Conservation (phyloP, 371 early-diverging fungal species). For the Apophysomyces sp. region DNA sequence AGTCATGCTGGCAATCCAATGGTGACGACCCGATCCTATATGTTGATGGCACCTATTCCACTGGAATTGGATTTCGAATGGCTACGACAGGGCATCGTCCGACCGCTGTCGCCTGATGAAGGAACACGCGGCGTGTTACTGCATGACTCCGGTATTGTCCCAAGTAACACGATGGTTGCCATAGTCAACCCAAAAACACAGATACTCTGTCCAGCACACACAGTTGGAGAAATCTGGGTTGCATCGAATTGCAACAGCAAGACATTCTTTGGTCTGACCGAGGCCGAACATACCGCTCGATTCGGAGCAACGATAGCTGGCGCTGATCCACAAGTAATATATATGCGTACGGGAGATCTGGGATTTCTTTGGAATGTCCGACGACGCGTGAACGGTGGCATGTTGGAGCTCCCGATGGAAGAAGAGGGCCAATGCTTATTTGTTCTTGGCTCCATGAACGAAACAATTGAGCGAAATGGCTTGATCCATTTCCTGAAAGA, state of each 20-base stretch:
- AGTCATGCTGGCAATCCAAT: slow-evolving; percentile 72
- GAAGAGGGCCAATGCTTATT: slow-evolving; percentile 69
- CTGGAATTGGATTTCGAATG: slow-evolving; percentile 60
- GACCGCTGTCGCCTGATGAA: slow-evolving; percentile 49
- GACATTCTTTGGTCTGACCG: slow-evolving; percentile 27
- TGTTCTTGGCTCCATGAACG: slow-evolving; percentile 69
- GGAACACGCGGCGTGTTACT: slow-evolving; percentile 55
- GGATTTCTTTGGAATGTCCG: slow-evolving; percentile 73
- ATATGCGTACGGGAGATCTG: slow-evolving; percentile 79
- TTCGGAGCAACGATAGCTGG: slow-evolving; percentile 54
- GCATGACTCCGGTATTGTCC: slow-evolving; percentile 79
- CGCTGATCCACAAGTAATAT: slow-evolving; percentile 56
- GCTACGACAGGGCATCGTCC: slow-evolving; percentile 62
- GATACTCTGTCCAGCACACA: slow-evolving; percentile 59
- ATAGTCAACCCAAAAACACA: slow-evolving; percentile 75
- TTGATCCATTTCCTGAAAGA: slow-evolving; percentile 71
- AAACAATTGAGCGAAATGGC: slow-evolving; percentile 66
- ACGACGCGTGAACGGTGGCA: slow-evolving; percentile 12
- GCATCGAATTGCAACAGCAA: slow-evolving; percentile 63
- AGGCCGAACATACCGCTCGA: slow-evolving; percentile 6
- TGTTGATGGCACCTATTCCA: slow-evolving; percentile 63
- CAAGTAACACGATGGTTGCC: slow-evolving; percentile 77
- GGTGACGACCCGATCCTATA: slow-evolving; percentile 77
- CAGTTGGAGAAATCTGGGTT: slow-evolving; percentile 87
- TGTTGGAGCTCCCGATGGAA: slow-evolving; percentile 10